A percentile compares a stretch with the other conserved stretches of the same genome.
Conservation (phyloP, 1,284 basidiomycete genomes). For the Tranzscheliella williamsii region DNA sequence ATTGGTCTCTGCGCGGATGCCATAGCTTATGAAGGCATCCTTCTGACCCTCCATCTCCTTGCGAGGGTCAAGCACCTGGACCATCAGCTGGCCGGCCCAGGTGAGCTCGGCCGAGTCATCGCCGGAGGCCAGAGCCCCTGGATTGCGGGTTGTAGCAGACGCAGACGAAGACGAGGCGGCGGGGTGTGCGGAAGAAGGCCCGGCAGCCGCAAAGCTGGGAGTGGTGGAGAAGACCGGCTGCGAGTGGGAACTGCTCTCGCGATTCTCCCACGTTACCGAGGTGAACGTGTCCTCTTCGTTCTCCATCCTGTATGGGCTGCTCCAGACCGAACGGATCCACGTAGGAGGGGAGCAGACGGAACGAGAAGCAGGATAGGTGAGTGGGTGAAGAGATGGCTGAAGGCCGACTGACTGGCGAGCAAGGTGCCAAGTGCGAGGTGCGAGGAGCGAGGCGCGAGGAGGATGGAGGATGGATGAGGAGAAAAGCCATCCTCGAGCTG, state of each 20-base stretch:
- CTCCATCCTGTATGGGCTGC: too few species aligned
- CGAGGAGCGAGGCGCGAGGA: too few species aligned
- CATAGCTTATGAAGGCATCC: conserved; percentile 92
- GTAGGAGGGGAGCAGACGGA: too few species aligned
- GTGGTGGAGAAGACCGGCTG: conserved; percentile 22
- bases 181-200: conserved; percentile 5
- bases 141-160: not conserved
- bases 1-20: conserved; percentile 86
- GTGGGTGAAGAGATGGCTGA: too few species aligned
- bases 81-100: conserved; percentile 61
- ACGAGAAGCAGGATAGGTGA: too few species aligned
- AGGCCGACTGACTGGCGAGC: too few species aligned
- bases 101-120: conserved; percentile 17
- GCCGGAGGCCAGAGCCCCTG: not conserved
- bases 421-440: too few species aligned
- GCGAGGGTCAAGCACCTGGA: conserved; percentile 84
- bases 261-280: conserved; percentile 53
- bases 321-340: too few species aligned
- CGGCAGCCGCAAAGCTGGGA: conserved; percentile 17
- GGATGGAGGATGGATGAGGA: too few species aligned
- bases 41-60: conserved; percentile 89
- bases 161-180: conserved; percentile 6
- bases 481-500: too few species aligned
- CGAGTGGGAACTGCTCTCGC: conserved; percentile 15
- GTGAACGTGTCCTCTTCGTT: conserved; percentile 52